Percentiles rank a stretch among this genome's conserved stretches.
Conservation (phyloP, 2,329 filamentous ascomycete genomes). For the Biscogniauxia marginata region DNA sequence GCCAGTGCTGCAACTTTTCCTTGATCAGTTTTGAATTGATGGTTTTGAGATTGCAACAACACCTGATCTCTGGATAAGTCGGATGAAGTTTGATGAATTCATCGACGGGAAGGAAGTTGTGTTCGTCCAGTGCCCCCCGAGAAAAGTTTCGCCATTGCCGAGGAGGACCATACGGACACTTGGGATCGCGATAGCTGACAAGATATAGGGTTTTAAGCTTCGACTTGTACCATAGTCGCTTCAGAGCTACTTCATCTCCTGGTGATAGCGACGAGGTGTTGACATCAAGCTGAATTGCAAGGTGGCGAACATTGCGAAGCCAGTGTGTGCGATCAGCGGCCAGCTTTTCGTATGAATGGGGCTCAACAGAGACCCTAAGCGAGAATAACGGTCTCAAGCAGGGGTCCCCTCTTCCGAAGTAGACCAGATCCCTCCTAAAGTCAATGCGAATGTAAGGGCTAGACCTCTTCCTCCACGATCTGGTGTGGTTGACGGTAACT, state of each 20-base stretch:
- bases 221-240: neutral
- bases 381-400: no score
- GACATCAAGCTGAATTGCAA: neutral
- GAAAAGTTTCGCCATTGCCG: neutral
- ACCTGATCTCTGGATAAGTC: neutral
- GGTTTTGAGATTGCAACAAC: no score
- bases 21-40: no score
- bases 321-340: neutral
- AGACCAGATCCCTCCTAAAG: no score
- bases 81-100: neutral
- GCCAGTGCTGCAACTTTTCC: no score
- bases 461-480: no score
- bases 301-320: neutral
- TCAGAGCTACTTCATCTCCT: no score
- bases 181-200: neutral
- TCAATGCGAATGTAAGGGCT: no score
- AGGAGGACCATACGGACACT: neutral
- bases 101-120: neutral
- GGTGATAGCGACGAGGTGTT: neutral
- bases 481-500: no score
- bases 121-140: neutral
- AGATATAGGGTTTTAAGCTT: slow-evolving; percentile 1
- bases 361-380: no score
- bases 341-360: neutral
- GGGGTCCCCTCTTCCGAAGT: no score